Evolutionary conservation across 352 stramenopile species (phyloP).

Genomic region (Globisporangium nagaii): DNA sequence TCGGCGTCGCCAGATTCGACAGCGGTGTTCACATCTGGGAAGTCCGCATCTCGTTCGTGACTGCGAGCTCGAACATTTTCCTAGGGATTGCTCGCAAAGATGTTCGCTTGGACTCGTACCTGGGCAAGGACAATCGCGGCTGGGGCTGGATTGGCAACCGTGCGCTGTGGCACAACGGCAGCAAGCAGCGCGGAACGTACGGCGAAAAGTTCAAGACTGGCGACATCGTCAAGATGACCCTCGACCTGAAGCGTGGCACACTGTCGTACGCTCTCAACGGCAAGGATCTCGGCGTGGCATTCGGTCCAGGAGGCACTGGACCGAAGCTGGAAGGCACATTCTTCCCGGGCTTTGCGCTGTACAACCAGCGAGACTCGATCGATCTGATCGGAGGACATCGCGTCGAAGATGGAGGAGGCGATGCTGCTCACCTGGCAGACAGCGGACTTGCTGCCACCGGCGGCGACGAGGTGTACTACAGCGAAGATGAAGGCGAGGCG

Average conservation of each 20-base stretch:
- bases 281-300: constrained; percentile 85
- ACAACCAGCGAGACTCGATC: constrained; percentile 86
- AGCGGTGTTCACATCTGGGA: constrained; percentile 86
- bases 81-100: constrained; percentile 80
- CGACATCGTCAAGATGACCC: constrained; percentile 74
- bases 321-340: constrained; percentile 85
- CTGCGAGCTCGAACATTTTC: constrained; percentile 88
- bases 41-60: constrained; percentile 82
- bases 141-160: constrained; percentile 91
- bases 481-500: constrained; percentile 71
- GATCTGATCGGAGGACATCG: constrained; percentile 81
- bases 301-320: constrained; percentile 78
- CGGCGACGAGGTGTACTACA: constrained; percentile 77
- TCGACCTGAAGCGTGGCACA: constrained; percentile 79
- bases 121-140: constrained; percentile 89
- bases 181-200: constrained; percentile 87
- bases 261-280: constrained; percentile 87
- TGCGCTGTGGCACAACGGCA: constrained; percentile 87
- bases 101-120: constrained; percentile 83
- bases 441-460: constrained; percentile 19
- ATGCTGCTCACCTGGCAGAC: constrained; percentile 24
- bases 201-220: constrained; percentile 89
- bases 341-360: constrained; percentile 81
- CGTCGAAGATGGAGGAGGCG: constrained; percentile 53
- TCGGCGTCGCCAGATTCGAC: constrained; percentile 85